Percentiles rank a stretch among this genome's conserved stretches.
phyloP scores from a whole-genome alignment of 257 asterid genomes.

The Fraxinus excelsior region DNA sequence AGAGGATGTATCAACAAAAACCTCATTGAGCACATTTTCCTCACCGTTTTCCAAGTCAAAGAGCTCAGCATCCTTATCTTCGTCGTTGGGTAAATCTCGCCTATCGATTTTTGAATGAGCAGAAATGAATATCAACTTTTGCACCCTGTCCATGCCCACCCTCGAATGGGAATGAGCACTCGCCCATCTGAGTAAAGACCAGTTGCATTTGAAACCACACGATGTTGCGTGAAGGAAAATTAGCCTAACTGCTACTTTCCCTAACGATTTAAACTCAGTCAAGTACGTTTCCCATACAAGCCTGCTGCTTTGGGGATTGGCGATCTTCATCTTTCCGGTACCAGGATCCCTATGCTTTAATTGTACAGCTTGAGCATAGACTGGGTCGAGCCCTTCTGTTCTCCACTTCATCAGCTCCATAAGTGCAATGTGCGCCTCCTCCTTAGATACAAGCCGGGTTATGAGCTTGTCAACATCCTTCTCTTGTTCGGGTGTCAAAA shows the following conservation, averaged over 20 bases:
- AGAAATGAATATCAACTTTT: slow-evolving; percentile 79
- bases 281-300: slow-evolving; percentile 96
- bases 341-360: slow-evolving; percentile 76
- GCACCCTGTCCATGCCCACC: slow-evolving; percentile 80
- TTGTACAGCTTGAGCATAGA: slow-evolving; percentile 95
- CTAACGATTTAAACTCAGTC: slow-evolving; percentile 70
- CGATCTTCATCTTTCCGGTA: slow-evolving; percentile 83
- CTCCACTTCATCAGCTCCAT: slow-evolving; percentile 99
- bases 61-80: slow-evolving; percentile 75
- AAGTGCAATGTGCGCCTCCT: slow-evolving; percentile 90
- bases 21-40: slow-evolving; percentile 97
- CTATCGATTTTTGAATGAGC: slow-evolving; percentile 80
- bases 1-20: slow-evolving; percentile 90
- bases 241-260: slow-evolving; percentile 90
- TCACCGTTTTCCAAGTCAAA: slow-evolving; percentile 85
- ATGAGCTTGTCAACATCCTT: slow-evolving; percentile 90
- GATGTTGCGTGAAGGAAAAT: slow-evolving; percentile 86
- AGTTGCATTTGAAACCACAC: slow-evolving; percentile 62
- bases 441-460: slow-evolving; percentile 78
- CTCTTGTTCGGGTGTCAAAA: slow-evolving; percentile 81
- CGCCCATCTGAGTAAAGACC: slow-evolving; percentile 65
- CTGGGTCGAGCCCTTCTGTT: slow-evolving; percentile 92
- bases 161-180: slow-evolving; percentile 65
- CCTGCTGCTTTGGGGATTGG: slow-evolving; percentile 91
- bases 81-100: slow-evolving; percentile 52